Evolutionary conservation across 371 early-diverging fungal species (phyloP), one percentile per base, ranked within the genome.

Genomic region (Syncephalis plumigaleata): DNA sequence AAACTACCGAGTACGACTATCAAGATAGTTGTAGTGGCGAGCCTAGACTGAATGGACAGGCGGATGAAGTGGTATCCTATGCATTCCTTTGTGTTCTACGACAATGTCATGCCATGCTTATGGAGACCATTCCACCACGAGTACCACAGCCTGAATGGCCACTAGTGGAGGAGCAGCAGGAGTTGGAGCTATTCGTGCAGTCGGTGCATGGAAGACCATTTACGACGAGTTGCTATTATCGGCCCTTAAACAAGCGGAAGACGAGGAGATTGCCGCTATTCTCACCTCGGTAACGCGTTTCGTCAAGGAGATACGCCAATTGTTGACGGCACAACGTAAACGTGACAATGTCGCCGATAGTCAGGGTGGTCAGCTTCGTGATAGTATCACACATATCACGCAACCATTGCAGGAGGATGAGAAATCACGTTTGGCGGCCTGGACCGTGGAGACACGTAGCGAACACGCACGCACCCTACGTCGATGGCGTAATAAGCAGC

Each of bases 141-240:
- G 49, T 47, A 5, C 9, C n/a, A 5, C 17, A 49, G 25, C 17
- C 21, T 45, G 25, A 24, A 45, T 36, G 48, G 31, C 11, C 31
- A 31, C 31, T 31, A 7, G 31, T 31, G 4, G 31, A 31, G 11
- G 31, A 7, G 11, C 31, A 31, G 11, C 31, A 21, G 15, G 40
- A 18, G 8, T 40, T 40, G 8, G 40, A 40, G n/a, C 5, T 53
- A 37, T 46, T 68, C 11, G 48, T 66, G 9, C 53, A 39, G 0
- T 63, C 67, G 0, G 40, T 2, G 46, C 43, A 13, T 73, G 70
- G 70, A 51, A 38, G 3, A 18, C 21, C 7, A 22, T 70, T 11
- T 66, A 61, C 45, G 63, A 69, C 42, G 18, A 51, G 21, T 45
- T 54, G 37, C 51, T 70, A 9, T 63, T 63, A 42, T 60, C 61